Conservation (phyloP, 352 stramenopile species). For the Pythium rishiriense region DNA sequence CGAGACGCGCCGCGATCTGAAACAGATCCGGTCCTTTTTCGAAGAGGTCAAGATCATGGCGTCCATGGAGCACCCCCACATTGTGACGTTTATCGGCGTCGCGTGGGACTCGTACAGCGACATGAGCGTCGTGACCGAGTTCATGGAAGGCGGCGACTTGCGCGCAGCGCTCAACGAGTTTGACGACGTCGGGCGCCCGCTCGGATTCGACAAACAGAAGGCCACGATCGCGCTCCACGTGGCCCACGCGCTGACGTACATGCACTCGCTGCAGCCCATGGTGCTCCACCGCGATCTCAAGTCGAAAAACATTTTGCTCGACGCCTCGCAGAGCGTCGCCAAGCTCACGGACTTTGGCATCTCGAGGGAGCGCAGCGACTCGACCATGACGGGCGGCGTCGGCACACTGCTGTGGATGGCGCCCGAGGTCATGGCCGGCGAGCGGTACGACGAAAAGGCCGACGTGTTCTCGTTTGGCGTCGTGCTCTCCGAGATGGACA, state of each 20-base stretch:
- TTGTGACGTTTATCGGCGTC: constrained; percentile 19
- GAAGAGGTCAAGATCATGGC: constrained; percentile 14
- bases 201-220: constrained; percentile 47
- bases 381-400: constrained; percentile 47
- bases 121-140: constrained; percentile 28
- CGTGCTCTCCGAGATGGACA: constrained; percentile 41
- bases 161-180: constrained; percentile 14
- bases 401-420: constrained; percentile 49
- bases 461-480: constrained; percentile 52
- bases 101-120: constrained; percentile 22
- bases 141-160: constrained; percentile 34
- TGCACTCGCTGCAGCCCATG: constrained; percentile 46
- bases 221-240: constrained; percentile 43
- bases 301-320: constrained; percentile 59
- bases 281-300: constrained; percentile 60
- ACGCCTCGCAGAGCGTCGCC: constrained; percentile 23
- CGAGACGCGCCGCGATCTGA: not conserved
- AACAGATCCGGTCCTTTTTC: constrained; percentile 11
- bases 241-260: constrained; percentile 45
- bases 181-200: not conserved
- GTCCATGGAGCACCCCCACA: constrained; percentile 2
- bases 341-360: constrained; percentile 68
- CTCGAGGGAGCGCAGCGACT: constrained; percentile 35
- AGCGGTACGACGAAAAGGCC: constrained; percentile 44
- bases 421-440: constrained; percentile 52